phyloP scores from a whole-genome alignment of 2,329 filamentous ascomycete species.

The Fragosphaeria purpurea region DNA sequence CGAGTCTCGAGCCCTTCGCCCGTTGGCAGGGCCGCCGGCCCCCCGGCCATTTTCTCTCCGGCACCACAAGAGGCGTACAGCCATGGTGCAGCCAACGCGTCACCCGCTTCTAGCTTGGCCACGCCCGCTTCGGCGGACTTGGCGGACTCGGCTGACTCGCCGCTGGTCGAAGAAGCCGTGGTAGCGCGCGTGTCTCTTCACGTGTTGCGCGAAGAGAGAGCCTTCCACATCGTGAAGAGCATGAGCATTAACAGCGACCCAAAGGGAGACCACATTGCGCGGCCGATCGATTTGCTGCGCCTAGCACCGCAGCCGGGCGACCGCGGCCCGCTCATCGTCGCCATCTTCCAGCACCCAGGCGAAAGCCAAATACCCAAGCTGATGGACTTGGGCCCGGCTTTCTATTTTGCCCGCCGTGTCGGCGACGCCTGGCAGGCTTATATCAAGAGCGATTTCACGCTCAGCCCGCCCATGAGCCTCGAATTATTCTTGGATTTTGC shows the following conservation, averaged over 20 bases:
- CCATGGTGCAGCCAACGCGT: constrained; percentile 14
- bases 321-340: constrained; percentile 60
- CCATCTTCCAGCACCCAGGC: constrained; percentile 72
- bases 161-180: constrained; percentile 54
- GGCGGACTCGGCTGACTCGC: constrained; percentile 29
- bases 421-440: constrained; percentile 40
- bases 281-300: constrained; percentile 68
- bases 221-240: constrained; percentile 72
- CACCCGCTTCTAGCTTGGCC: constrained; percentile 22
- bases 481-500: constrained; percentile 81
- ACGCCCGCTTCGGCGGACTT: too few relatives aligned
- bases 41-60: constrained; percentile 15
- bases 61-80: constrained; percentile 7
- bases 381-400: constrained; percentile 69
- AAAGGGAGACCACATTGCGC: constrained; percentile 64
- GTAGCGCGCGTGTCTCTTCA: constrained; percentile 78
- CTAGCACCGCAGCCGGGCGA: constrained; percentile 60
- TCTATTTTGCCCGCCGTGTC: constrained; percentile 46
- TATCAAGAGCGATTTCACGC: constrained; percentile 30
- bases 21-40: constrained; percentile 27
- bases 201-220: constrained; percentile 71
- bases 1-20: constrained; percentile 34
- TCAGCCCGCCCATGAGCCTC: constrained; percentile 55
- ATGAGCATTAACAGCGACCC: constrained; percentile 64
- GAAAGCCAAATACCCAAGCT: constrained; percentile 60